Evolutionary conservation across 306 rosid species (phyloP).

Genomic region (Fagus crenata): DNA sequence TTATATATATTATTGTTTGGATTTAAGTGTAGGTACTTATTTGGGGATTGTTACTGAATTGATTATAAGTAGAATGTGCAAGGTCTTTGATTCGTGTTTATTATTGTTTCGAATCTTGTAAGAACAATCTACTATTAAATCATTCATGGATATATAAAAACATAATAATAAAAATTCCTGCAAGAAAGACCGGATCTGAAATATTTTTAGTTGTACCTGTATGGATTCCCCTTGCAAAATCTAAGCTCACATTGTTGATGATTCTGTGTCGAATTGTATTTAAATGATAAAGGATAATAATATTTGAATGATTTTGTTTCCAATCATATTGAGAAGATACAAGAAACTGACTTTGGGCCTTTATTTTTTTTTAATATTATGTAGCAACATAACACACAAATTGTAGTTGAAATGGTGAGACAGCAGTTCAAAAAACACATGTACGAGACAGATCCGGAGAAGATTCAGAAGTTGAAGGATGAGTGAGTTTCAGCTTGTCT

Average conservation of each 20-base stretch:
- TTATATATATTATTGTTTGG: neutral
- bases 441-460: constrained; percentile 86
- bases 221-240: neutral
- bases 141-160: neutral
- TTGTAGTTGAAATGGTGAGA: constrained; percentile 74
- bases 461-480: constrained; percentile 80
- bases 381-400: constrained; percentile 79
- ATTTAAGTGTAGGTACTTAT: neutral
- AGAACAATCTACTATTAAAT: neutral
- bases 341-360: constrained; percentile 16
- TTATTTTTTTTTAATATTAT: constrained; percentile 10
- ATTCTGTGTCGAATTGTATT: neutral
- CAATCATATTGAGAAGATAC: neutral
- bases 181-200: neutral
- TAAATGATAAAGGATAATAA: constrained; percentile 2
- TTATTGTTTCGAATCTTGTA: too few species aligned
- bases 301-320: neutral
- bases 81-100: neutral
- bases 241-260: neutral
- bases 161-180: neutral
- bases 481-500: constrained; percentile 57
- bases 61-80: constrained; percentile 1
- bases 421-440: constrained; percentile 71
- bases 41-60: neutral
- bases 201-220: neutral